Conservation (phyloP, 345 rosid genomes). For the Dimocarpus longan region DNA sequence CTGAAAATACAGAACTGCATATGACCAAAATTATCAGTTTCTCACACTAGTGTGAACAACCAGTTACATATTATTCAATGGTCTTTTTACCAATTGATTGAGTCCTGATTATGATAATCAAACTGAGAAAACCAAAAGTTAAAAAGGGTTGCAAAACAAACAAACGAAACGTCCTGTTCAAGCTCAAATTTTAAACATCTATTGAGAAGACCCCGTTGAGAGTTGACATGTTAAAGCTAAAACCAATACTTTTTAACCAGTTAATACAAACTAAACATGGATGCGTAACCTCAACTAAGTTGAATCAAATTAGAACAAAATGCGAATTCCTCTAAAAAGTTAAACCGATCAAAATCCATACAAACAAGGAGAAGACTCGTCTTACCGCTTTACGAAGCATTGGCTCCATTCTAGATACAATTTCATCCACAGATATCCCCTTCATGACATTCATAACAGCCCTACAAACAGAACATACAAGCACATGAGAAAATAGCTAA, state of each 20-base stretch:
- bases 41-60: background rate
- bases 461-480: conserved; percentile 36
- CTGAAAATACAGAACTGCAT: no score
- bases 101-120: background rate
- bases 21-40: background rate
- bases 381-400: conserved; percentile 50
- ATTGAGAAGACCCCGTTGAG: background rate
- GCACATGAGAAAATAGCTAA: background rate
- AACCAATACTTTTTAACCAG: no score
- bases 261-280: background rate
- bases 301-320: background rate
- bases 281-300: background rate
- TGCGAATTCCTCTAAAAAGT: background rate
- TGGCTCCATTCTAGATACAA: conserved; percentile 49
- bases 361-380: background rate
- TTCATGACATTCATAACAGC: conserved; percentile 41
- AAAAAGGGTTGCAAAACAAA: background rate
- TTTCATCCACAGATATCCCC: conserved; percentile 32
- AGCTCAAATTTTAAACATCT: background rate
- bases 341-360: background rate
- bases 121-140: background rate
- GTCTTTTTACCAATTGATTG: background rate
- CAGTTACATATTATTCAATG: background rate
- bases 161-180: background rate
- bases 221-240: background rate